Evolutionary conservation across 1,284 basidiomycete species (phyloP), one percentile per base, ranked within the genome.

Genomic region (Inonotus hispidus): DNA sequence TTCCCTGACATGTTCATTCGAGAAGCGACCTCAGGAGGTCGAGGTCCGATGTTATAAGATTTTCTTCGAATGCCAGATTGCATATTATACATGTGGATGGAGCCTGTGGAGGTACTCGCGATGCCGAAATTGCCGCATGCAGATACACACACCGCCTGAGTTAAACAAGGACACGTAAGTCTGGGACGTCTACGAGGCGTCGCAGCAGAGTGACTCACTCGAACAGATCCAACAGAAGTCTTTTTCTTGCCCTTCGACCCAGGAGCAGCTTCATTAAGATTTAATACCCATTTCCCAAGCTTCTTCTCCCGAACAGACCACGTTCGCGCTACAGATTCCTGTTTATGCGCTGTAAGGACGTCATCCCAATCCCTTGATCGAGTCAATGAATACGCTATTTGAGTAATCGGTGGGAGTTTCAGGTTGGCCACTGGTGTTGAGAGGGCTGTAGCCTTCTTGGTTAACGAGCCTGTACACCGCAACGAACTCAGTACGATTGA

Each of bases 351-450:
- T 8, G 96, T 95, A 4, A 99, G 74, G 46, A 99, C 89, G 68
- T 99, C 94, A 70, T 98, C 96, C 97, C 97, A 99, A 67, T 99
- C 95, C 71, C 95, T 95, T 19, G 92, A 82, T 23, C 95, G 83
- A 3, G 88, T 82, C 1, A 85, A 81, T 3, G 93, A 94, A 73
- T 87, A 90, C 0, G 93, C 85, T 10, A 98, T 74, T 7, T 88
- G 80, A 4, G 84, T 86, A 45, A 95, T 81, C 0, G 91, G 79
- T 11, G 92, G 86, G 66, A 91, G 85, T 72, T 96, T 96, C 58
- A 97, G 80, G 0, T 87, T 88, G 2, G 88, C 80, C 1, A 93
- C 75, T 0, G 92, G 87, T 32, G 93, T 86, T 7, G 91, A 92
- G 2, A 95, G 79, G 1, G 84, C 82, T 0, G 86, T 84, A 1